Conservation (phyloP, 108 stramenopile genomes). For the Cylindrotheca closterium region DNA sequence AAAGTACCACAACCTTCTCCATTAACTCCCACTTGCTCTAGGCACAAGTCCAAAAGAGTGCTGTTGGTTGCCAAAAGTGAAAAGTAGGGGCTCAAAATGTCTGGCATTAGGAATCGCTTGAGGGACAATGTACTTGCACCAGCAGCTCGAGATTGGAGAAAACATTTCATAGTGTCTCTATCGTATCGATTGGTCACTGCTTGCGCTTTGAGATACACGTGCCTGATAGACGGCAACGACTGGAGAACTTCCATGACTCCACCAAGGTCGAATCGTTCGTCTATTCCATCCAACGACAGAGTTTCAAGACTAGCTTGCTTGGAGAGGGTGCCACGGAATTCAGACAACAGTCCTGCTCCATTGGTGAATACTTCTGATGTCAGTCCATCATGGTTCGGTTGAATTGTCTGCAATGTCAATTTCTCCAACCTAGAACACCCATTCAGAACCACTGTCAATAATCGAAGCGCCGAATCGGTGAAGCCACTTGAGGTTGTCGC, state of each 20-base stretch:
- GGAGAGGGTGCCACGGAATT: neutral
- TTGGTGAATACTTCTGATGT: neutral
- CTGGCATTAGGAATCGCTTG: neutral
- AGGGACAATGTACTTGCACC: slow-evolving; percentile 1
- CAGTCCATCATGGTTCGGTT: neutral
- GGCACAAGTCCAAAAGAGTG: neutral
- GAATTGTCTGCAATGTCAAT: slow-evolving; percentile 10
- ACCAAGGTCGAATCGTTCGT: slow-evolving; percentile 13
- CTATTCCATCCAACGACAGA: slow-evolving; percentile 4
- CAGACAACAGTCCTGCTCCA: neutral
- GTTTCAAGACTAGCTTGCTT: neutral
- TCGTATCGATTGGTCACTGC: neutral
- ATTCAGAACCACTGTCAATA: neutral
- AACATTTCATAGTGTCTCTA: neutral
- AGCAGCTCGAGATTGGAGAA: slow-evolving; percentile 6
- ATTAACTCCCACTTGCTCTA: slow-evolving; percentile 10
- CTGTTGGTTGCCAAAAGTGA: slow-evolving; percentile 4
- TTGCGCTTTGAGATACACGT: neutral
- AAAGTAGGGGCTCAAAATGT: neutral
- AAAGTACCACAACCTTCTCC: slow-evolving; percentile 6
- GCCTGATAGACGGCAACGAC: neutral
- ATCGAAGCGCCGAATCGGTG: neutral
- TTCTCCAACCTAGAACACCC: neutral
- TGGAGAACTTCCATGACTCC: slow-evolving; percentile 1
- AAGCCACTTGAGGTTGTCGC: slow-evolving; percentile 4